Base-by-base conservation (phyloP, 2,329 filamentous ascomycete species). In the Epichloe baconii region DNA sequence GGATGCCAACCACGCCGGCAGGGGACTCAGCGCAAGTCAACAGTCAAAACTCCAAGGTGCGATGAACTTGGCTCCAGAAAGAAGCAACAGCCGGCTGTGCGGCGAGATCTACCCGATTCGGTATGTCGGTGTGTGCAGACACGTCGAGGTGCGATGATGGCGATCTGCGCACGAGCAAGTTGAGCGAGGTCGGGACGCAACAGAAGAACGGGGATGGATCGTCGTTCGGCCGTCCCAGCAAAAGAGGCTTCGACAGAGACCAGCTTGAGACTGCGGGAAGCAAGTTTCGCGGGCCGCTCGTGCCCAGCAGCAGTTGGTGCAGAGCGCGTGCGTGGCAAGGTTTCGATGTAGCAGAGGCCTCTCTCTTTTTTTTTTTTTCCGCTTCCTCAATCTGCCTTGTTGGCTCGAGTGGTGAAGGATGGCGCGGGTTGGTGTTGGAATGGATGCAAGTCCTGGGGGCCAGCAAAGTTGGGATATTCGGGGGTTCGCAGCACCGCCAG, bases 121-220 rank as follows among this genome's bases (percentile, higher is more conserved):
- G 11, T 36, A 21, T 14, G 26, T 36, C 19, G 47, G 38, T 43
- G 47, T 34, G 37, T 23, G 38, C 12, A 17, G 23, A 40, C 14
- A 23, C 17, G 23, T 49, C 36, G 15, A 37, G n/a, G 23, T 17
- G 31, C 47, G 42, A 36, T 31, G 51, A 41, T 12, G 19, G 42
- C 21, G 19, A 36, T 42, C 40, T 35, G 44, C 46, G 59, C 51
- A 52, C 47, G 49, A 47, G 53, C 46, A 48, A 48, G 54, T 48
- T 45, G 51, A 53, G 53, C 44, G 53, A 58, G 44, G 56, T 52
- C 53, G 56, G 57, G 53, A 52, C 51, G 52, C 55, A 59, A 55
- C 4, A 50, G 55, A 55, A 55, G 55, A 55, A 55, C 47, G 54
- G 55, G 49, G 54, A 17, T 17, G 17, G 17, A 53, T 53, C 45